These are phyloP conservation scores for Margaritispora aquatica DNA, from an alignment of 495 filamentous ascomycete species.

Conservation along the genomic window DNA sequence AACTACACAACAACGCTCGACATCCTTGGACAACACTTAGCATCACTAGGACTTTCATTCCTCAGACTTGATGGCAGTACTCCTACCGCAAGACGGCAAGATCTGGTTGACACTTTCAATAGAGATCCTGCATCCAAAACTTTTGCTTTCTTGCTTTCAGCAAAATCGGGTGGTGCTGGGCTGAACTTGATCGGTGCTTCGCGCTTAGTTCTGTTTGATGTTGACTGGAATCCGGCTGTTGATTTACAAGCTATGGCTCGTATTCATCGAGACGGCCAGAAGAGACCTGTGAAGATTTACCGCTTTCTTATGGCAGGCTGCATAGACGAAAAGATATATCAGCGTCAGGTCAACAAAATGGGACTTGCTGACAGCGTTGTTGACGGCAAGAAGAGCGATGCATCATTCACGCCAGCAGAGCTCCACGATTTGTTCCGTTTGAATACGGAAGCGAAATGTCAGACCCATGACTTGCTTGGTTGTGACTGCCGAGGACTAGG, in stretches of 20 bases:
- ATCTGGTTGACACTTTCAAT: slow-evolving; percentile 75
- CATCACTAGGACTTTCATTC: slow-evolving; percentile 56
- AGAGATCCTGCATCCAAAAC: slow-evolving; percentile 43
- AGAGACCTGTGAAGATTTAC: slow-evolving; percentile 65
- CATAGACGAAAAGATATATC: slow-evolving; percentile 80
- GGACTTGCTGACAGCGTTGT: slow-evolving; percentile 40
- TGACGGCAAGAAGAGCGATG: slow-evolving; percentile 48
- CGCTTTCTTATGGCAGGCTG: slow-evolving; percentile 65
- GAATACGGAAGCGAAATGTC: slow-evolving; percentile 49
- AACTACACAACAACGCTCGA: slow-evolving; percentile 78
- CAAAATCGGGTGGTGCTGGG: slow-evolving; percentile 69
- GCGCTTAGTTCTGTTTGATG: slow-evolving; percentile 69
- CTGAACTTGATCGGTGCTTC: slow-evolving; percentile 76
- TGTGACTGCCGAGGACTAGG: slow-evolving; percentile 57
- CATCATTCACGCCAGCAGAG: slow-evolving; percentile 62
- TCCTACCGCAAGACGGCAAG: slow-evolving; percentile 61
- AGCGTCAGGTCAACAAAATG: slow-evolving; percentile 72
- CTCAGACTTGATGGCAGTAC: slow-evolving; percentile 72
- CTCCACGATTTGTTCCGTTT: slow-evolving; percentile 66
- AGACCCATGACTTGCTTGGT: slow-evolving; percentile 67
- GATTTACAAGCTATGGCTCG: slow-evolving; percentile 84
- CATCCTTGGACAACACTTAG: slow-evolving; percentile 58
- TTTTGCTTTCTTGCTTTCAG: slow-evolving; percentile 77
- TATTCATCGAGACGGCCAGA: slow-evolving; percentile 76
- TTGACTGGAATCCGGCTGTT: slow-evolving; percentile 80